Evolutionary conservation across 2,329 filamentous ascomycete genomes (phyloP), one percentile per base, ranked within the genome.

Genomic region (Cercospora nicotianae): DNA sequence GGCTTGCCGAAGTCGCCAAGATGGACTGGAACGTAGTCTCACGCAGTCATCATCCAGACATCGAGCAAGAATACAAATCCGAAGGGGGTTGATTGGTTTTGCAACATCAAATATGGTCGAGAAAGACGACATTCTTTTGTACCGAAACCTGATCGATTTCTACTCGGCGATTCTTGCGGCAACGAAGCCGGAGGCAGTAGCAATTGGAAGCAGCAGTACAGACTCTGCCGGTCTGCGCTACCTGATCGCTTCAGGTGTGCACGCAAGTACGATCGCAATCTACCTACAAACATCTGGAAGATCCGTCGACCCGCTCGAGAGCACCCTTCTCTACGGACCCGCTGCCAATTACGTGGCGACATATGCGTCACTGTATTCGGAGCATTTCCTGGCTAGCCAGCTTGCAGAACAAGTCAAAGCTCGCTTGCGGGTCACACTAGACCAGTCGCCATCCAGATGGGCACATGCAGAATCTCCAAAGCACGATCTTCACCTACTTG

Each of bases 91-190:
- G 8, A 78, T 89, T 2, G 83, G 87, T 36, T 89, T 87, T 66
- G 84, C 83, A 5, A 79, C 84, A 3, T 76, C 81, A 60, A 80
- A 82, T 51, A 88, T 89, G 86, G 83, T 88, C 2, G 83, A 89
- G 68, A 77, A 80, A 57, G 82, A 83, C 33, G 87, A 89, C 73
- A 81, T 88, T 3, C 78, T 89, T 59, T 86, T 89, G 85, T 83
- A 88, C 70, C 84, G 87, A 78, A 86, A 84, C 5, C 77, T 88
- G 51, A 79, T 89, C 67, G 83, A 86, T 69, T 89, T 88, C 75
- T 87, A 83, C 73, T 80, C 82, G 20, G 82, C 85, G n/a, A 76
- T 88, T 2, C 79, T 89, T 31, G 69, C 62, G 3, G 57, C 64
- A 2, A 68, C 65, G 3, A 67, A 63, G 30, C 63, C 67, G 2